Conservation (phyloP, 2,329 filamentous ascomycete species). For the Xylariaceae sp. region DNA sequence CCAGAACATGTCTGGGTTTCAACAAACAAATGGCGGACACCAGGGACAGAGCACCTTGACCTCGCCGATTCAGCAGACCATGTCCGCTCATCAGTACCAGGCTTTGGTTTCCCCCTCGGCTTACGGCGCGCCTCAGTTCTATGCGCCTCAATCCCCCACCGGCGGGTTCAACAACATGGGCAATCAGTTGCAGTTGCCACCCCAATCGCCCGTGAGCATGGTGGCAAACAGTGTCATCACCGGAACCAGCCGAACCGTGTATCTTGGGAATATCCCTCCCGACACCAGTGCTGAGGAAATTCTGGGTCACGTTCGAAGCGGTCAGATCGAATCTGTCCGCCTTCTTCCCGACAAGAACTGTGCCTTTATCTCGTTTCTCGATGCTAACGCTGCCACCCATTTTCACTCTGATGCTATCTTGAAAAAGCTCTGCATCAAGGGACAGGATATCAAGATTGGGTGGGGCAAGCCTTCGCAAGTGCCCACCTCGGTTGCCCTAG, state of each 20-base stretch:
- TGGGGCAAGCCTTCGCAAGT: slow-evolving; percentile 99
- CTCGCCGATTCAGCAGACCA: slow-evolving; percentile 69
- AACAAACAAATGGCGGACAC: slow-evolving; percentile 44
- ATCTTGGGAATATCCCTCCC: slow-evolving; percentile 95
- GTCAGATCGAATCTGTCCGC: slow-evolving; percentile 97
- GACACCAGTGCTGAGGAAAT: slow-evolving; percentile 97
- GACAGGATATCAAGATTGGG: slow-evolving; percentile 98
- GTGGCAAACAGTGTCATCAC: slow-evolving; percentile 73
- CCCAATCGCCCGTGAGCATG: slow-evolving; percentile 70
- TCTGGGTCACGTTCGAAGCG: slow-evolving; percentile 88
- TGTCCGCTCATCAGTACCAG: slow-evolving; percentile 81
- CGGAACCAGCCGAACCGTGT: slow-evolving; percentile 92
- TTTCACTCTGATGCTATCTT: slow-evolving; percentile 99
- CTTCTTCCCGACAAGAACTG: slow-evolving; percentile 98
- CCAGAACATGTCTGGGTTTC: slow-evolving; percentile 73
- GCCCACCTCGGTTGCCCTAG: slow-evolving; percentile 92
- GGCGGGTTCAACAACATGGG: slow-evolving; percentile 62
- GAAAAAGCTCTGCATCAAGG: slow-evolving; percentile 98
- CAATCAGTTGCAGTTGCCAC: slow-evolving; percentile 53
- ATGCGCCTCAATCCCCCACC: slow-evolving; percentile 79
- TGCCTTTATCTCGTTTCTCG: slow-evolving; percentile 97
- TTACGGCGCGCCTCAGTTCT: slow-evolving; percentile 76
- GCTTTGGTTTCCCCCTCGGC: slow-evolving; percentile 79
- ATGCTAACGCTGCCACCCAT: slow-evolving; percentile 94
- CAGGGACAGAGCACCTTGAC: slow-evolving; percentile 53